Conservation (phyloP, 768 basidiomycete species). For the Boletus sp. region DNA sequence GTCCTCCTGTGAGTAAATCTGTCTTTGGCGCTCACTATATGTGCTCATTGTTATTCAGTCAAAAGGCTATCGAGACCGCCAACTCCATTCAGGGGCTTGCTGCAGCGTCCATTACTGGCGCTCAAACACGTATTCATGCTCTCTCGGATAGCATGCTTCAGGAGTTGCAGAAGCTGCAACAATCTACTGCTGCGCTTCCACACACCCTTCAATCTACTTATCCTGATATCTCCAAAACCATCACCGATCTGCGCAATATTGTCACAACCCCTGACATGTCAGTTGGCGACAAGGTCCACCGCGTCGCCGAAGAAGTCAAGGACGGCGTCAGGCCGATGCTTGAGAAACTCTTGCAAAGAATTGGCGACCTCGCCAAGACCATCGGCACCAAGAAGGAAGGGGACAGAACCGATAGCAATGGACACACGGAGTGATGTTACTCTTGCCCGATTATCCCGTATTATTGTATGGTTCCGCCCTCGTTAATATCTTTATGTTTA, state of each 20-base stretch:
- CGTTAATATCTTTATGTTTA: constrained; percentile 17
- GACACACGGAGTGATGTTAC: constrained; percentile 11
- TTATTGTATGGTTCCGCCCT: constrained; percentile 6
- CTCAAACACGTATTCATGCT: constrained; percentile 55
- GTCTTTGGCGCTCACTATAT: background rate
- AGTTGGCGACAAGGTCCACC: constrained; percentile 59
- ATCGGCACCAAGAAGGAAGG: constrained; percentile 33
- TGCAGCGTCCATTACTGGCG: constrained; percentile 51
- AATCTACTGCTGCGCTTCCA: constrained; percentile 57
- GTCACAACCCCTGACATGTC: constrained; percentile 53
- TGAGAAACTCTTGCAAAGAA: constrained; percentile 45
- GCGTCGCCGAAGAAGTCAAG: constrained; percentile 56
- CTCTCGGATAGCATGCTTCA: constrained; percentile 65
- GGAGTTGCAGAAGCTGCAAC: constrained; percentile 66
- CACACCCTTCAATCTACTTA: constrained; percentile 60
- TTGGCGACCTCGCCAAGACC: constrained; percentile 29
- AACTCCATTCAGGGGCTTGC: constrained; percentile 60
- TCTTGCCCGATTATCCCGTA: background rate
- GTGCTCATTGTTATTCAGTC: constrained; percentile 38
- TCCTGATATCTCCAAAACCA: constrained; percentile 50
- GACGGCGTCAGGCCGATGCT: constrained; percentile 62
- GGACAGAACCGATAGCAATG: constrained; percentile 6
- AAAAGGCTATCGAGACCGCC: constrained; percentile 69
- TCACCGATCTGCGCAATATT: constrained; percentile 53
- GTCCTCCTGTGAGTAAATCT: constrained; percentile 52